A percentile compares a stretch with the other conserved stretches of the same genome.
Evolutionary conservation across 805 yeast genomes (phyloP).

Genomic region (Metschnikowia reukaufii): DNA sequence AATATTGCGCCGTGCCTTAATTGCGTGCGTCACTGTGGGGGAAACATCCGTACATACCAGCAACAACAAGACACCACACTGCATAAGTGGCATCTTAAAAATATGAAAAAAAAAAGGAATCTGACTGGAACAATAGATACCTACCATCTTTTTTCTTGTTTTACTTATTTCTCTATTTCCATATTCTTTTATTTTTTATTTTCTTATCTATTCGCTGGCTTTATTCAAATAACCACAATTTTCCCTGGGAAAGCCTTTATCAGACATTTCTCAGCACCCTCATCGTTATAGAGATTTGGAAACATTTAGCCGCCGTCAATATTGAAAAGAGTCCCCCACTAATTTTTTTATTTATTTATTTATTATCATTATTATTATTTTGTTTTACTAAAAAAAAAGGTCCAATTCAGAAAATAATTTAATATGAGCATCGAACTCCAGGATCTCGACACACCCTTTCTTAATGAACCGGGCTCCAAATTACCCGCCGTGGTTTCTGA

Average conservation of each 20-base stretch:
- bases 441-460: slow-evolving; percentile 2
- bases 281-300: not conserved
- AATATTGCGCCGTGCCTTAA: no score
- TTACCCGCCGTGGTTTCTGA: not conserved
- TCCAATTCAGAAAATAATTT: not conserved
- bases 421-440: slow-evolving; percentile 5
- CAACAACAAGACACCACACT: not conserved
- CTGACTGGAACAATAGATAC: not conserved
- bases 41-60: not conserved
- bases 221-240: no score
- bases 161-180: no score
- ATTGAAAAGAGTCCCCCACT: no score
- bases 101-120: not conserved
- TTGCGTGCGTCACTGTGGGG: not conserved
- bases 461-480: not conserved
- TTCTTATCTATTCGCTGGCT: not conserved
- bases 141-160: not conserved
- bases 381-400: no score
- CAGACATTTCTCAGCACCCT: not conserved
- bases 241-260: no score
- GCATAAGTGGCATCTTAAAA: not conserved
- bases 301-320: not conserved
- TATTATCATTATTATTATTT: no score
- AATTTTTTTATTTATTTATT: no score
- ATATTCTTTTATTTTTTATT: not conserved